Base-by-base conservation (phyloP, 2,329 filamentous ascomycete genomes). In the Aspergillus sergii region DNA sequence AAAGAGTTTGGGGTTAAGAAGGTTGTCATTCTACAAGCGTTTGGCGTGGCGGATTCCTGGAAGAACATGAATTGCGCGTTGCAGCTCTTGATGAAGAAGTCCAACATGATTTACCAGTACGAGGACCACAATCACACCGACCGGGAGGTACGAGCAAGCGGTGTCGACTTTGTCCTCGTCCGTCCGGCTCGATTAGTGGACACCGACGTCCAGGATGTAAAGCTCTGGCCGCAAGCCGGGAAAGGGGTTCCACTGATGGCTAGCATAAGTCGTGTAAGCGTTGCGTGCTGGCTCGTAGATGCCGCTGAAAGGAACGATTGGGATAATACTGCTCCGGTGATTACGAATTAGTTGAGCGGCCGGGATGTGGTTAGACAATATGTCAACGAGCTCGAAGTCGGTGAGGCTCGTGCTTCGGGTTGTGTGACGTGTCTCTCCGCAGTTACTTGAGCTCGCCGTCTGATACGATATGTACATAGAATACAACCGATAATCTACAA, bases 41-140 rank as follows among this genome's bases (percentile, higher is more conserved):
- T 83, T 64, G 85, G 85, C 12, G 79, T 81, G 1, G 83, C 81
- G 0, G 71, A 76, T 34, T 85, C 84, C 5, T 82, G 76, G 71
- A 30, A 62, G 0, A 79, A 80, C 57, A 69, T 85, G 62, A 72
- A 78, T 50, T 79, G 75, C 39, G 71, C 80, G 1, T 68, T 86
- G 66, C 76, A 79, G 19, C 60, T 78, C 39, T 63, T 85, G n/a
- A 81, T 87, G 68, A 76, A 71, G 36, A 72, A 82, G 48, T 80
- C 77, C 41, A 81, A 82, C 63, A 84, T 86, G 80, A 73, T 67
- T 23, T 73, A 79, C 34, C 81, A 80, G 54, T 78, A 81, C 32
- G 72, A 79, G 1, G 85, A 86, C 60, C 85, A 86, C 63, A 76
- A 81, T 56, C 71, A 74, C 36, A 78, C 84, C 41, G 83, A 85